A percentile compares a stretch with the other conserved stretches of the same genome.
phyloP scores from a whole-genome alignment of 495 filamentous ascomycete genomes.

The Hypoxylon cercidicola region DNA sequence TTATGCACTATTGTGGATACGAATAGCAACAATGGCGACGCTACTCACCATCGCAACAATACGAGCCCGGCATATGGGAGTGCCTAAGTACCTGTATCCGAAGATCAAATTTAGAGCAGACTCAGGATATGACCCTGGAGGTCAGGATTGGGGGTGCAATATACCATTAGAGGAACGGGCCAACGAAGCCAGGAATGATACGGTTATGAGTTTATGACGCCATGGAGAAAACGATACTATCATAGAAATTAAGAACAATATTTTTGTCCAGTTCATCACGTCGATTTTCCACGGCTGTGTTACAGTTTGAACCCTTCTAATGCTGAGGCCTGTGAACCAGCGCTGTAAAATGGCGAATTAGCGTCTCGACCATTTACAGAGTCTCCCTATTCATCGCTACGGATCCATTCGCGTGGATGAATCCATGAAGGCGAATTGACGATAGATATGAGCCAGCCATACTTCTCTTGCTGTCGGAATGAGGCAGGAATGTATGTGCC shows the following conservation, averaged over 20 bases:
- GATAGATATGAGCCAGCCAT: too few species aligned
- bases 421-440: too few species aligned
- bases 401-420: too few species aligned
- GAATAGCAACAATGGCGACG: neutral
- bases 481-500: too few species aligned
- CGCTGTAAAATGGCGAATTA: too few species aligned
- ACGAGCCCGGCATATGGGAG: neutral
- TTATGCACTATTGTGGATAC: conserved; percentile 12
- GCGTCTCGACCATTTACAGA: too few species aligned
- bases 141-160: conserved; percentile 38
- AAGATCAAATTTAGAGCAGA: neutral
- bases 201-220: neutral
- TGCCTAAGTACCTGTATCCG: neutral
- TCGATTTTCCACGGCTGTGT: neutral
- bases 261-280: neutral
- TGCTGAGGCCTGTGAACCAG: too few species aligned
- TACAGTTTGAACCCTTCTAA: too few species aligned
- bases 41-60: neutral
- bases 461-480: too few species aligned
- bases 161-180: conserved; percentile 19
- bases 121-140: conserved; percentile 50
- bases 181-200: neutral
- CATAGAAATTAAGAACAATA: neutral
- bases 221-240: conserved; percentile 6
- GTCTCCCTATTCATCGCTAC: too few species aligned